Conservation (phyloP, 305 asterid genomes). For the Andrographis paniculata region DNA sequence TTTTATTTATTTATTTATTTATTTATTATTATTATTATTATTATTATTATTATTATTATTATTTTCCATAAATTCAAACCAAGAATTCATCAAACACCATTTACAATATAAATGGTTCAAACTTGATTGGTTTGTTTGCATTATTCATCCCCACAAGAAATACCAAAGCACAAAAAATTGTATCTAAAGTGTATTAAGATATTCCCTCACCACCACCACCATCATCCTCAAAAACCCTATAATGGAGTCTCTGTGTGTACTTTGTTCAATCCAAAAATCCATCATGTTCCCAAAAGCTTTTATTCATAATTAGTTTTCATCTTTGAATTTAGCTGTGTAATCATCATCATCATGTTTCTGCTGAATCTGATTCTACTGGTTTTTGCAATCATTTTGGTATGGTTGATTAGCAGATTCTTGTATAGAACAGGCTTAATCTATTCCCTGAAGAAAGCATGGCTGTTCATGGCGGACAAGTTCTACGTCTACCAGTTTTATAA, state of each 20-base stretch:
- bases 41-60: too few species aligned
- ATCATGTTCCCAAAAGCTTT: background rate
- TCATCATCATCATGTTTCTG: constrained; percentile 29
- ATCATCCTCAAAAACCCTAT: too few species aligned
- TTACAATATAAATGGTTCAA: background rate
- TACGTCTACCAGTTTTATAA: constrained; percentile 72
- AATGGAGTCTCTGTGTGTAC: too few species aligned
- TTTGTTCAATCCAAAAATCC: too few species aligned
- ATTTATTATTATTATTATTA: too few species aligned
- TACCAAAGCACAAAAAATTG: too few species aligned
- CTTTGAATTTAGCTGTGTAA: constrained; percentile 2
- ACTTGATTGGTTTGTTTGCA: background rate
- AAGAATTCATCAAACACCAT: background rate
- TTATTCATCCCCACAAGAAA: background rate
- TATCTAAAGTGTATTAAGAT: too few species aligned
- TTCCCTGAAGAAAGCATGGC: constrained; percentile 35
- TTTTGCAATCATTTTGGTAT: constrained; percentile 22
- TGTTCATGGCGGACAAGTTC: constrained; percentile 39
- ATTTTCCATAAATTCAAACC: background rate
- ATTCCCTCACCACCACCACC: too few species aligned
- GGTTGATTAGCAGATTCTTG: constrained; percentile 27
- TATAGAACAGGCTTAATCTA: constrained; percentile 39
- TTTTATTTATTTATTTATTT: too few species aligned
- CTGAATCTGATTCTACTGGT: constrained; percentile 27
- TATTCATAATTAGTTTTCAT: background rate